Evolutionary conservation across 78 protist genomes (phyloP).

Genomic region (Planoprotostelium fungivorum): DNA sequence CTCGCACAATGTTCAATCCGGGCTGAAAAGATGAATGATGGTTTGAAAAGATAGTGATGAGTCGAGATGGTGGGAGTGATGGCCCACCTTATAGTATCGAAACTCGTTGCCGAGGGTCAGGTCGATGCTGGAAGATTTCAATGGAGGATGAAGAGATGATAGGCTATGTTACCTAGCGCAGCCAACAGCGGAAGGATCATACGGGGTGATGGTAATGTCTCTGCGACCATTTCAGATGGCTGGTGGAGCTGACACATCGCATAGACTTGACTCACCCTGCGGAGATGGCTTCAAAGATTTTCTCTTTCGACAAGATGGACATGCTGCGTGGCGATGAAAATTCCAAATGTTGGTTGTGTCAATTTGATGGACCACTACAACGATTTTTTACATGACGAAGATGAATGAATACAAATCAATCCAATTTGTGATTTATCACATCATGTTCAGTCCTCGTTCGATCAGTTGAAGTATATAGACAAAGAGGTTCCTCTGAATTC

Average conservation of each 20-base stretch:
- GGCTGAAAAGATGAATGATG: neutral
- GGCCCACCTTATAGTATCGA: slow-evolving; percentile 39
- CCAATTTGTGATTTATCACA: too few relatives aligned
- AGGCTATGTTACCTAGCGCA: slow-evolving; percentile 30
- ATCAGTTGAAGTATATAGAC: too few relatives aligned
- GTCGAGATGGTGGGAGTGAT: neutral
- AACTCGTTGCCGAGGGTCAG: slow-evolving; percentile 74
- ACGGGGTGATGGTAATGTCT: slow-evolving; percentile 64
- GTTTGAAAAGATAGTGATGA: neutral
- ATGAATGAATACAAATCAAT: too few relatives aligned
- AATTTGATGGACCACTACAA: too few relatives aligned
- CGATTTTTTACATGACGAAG: too few relatives aligned
- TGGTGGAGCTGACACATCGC: neutral
- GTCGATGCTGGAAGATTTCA: slow-evolving; percentile 21
- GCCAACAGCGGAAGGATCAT: slow-evolving; percentile 30
- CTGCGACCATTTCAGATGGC: slow-evolving; percentile 2
- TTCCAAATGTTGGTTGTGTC: too few relatives aligned
- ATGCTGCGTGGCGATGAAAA: slow-evolving; percentile 20
- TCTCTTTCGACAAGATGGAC: slow-evolving; percentile 57
- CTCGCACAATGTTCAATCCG: slow-evolving; percentile 6
- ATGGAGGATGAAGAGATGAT: neutral
- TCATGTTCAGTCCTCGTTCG: too few relatives aligned
- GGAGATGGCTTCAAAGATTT: slow-evolving; percentile 33
- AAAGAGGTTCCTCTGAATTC: too few relatives aligned
- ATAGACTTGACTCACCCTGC: slow-evolving; percentile 8